Evolutionary conservation across 768 basidiomycete species (phyloP), one percentile per base, ranked within the genome.

Genomic region (Pulveroboletus frians): DNA sequence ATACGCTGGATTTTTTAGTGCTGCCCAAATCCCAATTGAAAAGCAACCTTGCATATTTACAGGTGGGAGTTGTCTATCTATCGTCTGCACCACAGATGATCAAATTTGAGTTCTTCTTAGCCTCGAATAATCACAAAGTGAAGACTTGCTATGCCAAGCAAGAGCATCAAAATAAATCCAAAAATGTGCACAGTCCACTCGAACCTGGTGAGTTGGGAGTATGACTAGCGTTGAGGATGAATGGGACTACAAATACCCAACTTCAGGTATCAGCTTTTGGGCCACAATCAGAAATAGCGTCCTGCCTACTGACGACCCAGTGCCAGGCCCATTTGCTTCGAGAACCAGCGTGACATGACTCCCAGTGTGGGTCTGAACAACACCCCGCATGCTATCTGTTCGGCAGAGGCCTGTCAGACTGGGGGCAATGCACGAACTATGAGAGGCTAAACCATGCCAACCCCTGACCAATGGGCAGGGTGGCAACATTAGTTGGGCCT

Each of bases 161-260:
- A 60, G 13, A 73, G 52, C 1, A 84, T 52, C 0, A 87, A 62
- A 9, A 87, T 77, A 52, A 88, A 80, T 2, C 79, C 86, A 37
- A 88, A 66, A 29, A 83, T 77, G 11, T 88, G 74, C 74, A 85
- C 79, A 0, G 87, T 85, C 88, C 87, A 90, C 53, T 72, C 70
- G 63, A 89, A 90, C n/a, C 86, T 88, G 36, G 14, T 5, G 9
- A 14, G 26, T n/a, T 4, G 7, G 35, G 4, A 13, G 51, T 39
- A 17, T 43, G 15, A 4, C 17, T 18, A 29, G 7, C 9, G 3
- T 34, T 9, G 20, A 34, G 18, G 7, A 23, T 27, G 5, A 40
- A 10, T 31, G 30, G 3, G 10, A n/a, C 7, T 1, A n/a, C 1
- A 4, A 36, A 13, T 59, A 80, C 83, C 84, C 82, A 2, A 85